Evolutionary conservation across 2,329 filamentous ascomycete genomes (phyloP).

Genomic region (Meredithiella fracta): DNA sequence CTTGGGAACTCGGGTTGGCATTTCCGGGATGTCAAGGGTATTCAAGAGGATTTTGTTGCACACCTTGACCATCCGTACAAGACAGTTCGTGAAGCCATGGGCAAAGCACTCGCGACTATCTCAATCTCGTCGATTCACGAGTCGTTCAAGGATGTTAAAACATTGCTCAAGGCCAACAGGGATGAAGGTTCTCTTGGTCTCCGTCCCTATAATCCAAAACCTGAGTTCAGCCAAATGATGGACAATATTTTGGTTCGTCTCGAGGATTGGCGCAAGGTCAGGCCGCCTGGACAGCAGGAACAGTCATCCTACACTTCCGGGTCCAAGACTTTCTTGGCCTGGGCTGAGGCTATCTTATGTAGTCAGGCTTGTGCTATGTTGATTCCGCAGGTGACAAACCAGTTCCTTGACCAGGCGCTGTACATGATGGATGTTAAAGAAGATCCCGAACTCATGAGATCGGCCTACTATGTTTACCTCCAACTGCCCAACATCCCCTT

Average conservation of each 20-base stretch:
- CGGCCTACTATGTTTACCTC: slow-evolving; percentile 93
- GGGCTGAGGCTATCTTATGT: slow-evolving; percentile 81
- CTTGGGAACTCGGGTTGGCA: slow-evolving; percentile 89
- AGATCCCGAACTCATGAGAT: slow-evolving; percentile 82
- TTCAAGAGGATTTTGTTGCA: slow-evolving; percentile 71
- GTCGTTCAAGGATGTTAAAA: slow-evolving; percentile 65
- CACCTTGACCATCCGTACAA: slow-evolving; percentile 98
- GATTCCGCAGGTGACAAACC: slow-evolving; percentile 73
- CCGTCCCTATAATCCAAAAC: slow-evolving; percentile 62
- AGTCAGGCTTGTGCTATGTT: slow-evolving; percentile 88
- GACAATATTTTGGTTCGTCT: slow-evolving; percentile 60
- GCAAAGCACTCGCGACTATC: slow-evolving; percentile 71
- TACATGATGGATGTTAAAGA: slow-evolving; percentile 99
- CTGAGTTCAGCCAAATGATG: slow-evolving; percentile 58
- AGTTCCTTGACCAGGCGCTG: slow-evolving; percentile 80
- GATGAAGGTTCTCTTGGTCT: slow-evolving; percentile 65
- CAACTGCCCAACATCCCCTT: slow-evolving; percentile 93
- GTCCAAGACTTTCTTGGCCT: slow-evolving; percentile 87
- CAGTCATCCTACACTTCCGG: slow-evolving; percentile 89
- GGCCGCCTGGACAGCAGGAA: slow-evolving; percentile 74
- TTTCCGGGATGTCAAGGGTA: slow-evolving; percentile 77
- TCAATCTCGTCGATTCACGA: slow-evolving; percentile 89
- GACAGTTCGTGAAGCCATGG: slow-evolving; percentile 87
- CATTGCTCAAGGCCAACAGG: slow-evolving; percentile 64
- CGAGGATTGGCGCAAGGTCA: slow-evolving; percentile 74